Evolutionary conservation across 2,329 filamentous ascomycete species (phyloP).

Genomic region (Didymella glomerata): DNA sequence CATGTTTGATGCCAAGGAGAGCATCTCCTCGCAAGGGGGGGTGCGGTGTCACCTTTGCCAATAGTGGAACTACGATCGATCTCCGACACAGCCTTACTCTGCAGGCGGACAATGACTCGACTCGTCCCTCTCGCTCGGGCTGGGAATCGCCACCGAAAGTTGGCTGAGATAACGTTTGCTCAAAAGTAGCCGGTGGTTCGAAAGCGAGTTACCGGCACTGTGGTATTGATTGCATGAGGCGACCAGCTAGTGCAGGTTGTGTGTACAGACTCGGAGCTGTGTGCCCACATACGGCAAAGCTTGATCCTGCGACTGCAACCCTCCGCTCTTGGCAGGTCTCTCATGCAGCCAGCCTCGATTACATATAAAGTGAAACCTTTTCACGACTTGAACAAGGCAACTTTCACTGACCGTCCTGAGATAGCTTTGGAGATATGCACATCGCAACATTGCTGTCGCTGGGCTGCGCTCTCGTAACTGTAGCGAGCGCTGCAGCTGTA

Average conservation of each 20-base stretch:
- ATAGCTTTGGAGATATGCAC: not conserved
- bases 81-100: no score
- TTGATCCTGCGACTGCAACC: not conserved
- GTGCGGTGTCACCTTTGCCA: no score
- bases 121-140: no score
- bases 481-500: not conserved
- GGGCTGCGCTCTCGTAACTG: not conserved
- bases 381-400: not conserved
- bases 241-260: not conserved
- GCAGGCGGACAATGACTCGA: no score
- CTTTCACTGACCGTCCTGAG: not conserved
- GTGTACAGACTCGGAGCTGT: not conserved
- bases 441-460: not conserved
- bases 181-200: not conserved
- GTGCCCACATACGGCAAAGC: not conserved
- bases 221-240: not conserved
- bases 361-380: not conserved
- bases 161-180: not conserved
- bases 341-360: not conserved
- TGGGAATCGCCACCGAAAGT: not conserved
- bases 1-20: no score
- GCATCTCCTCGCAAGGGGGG: no score
- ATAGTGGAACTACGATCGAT: not conserved
- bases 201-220: not conserved
- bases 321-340: not conserved